Conservation (phyloP, 2,329 filamentous ascomycete species). For the Stemphylium lycopersici region DNA sequence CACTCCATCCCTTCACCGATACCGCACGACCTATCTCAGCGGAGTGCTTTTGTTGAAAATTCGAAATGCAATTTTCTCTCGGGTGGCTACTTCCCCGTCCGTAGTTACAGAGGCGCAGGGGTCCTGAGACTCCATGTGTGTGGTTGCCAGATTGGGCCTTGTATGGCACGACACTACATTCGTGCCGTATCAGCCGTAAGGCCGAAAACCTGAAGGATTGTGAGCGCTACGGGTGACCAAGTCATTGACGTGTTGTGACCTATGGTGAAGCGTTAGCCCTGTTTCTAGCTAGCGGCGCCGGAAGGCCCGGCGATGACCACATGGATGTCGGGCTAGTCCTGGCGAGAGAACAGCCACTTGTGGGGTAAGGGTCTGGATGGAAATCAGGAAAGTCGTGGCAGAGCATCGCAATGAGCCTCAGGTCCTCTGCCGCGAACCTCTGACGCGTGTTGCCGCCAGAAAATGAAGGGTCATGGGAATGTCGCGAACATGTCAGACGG, state of each 20-base stretch:
- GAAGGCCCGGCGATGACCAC: slow-evolving; percentile 16
- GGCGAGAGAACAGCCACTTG: slow-evolving; percentile 7
- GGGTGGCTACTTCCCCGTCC: background rate
- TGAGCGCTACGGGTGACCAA: slow-evolving; percentile 38
- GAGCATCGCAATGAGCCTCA: background rate
- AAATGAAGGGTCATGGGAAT: slow-evolving; percentile 8
- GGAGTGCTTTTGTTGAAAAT: background rate
- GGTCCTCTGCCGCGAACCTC: slow-evolving; percentile 1
- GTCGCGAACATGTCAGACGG: slow-evolving; percentile 11
- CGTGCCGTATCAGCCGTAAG: slow-evolving; percentile 25
- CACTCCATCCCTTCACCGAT: background rate
- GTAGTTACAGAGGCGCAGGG: slow-evolving; percentile 4
- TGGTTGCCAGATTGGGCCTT: background rate
- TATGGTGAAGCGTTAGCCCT: slow-evolving; percentile 21
- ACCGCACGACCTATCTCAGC: background rate
- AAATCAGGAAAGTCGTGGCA: background rate
- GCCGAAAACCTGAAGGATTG: slow-evolving; percentile 35
- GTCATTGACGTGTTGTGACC: slow-evolving; percentile 44
- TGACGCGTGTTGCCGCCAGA: slow-evolving; percentile 6
- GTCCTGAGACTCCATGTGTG: background rate
- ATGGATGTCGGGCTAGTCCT: slow-evolving; percentile 11
- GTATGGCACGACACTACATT: slow-evolving; percentile 19
- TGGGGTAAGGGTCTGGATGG: slow-evolving; percentile 12
- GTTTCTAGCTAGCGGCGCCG: slow-evolving; percentile 11
- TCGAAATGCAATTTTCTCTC: background rate